These are phyloP conservation scores for Colletotrichum tanaceti DNA, from an alignment of 2,329 filamentous ascomycete species.

Conservation along the genomic window DNA sequence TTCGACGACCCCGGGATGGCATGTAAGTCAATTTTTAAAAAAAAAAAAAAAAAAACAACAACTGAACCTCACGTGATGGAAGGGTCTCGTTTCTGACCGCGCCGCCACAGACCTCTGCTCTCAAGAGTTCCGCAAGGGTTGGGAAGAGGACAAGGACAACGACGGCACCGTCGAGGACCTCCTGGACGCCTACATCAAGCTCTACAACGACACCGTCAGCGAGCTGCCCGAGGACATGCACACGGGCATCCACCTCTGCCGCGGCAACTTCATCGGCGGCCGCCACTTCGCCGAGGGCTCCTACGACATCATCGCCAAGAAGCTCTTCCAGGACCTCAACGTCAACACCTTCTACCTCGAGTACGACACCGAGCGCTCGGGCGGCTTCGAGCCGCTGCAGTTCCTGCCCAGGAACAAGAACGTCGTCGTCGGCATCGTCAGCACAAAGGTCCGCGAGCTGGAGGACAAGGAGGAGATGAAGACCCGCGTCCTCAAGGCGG, in stretches of 20 bases:
- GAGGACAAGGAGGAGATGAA: conserved; percentile 75
- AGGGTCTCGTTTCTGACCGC: conserved; percentile 6
- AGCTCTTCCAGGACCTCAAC: conserved; percentile 72
- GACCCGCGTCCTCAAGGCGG: conserved; percentile 68
- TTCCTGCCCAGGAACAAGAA: conserved; percentile 70
- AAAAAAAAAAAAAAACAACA: no score
- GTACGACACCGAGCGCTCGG: conserved; percentile 73
- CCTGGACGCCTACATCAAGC: conserved; percentile 78
- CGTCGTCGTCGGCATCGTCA: conserved; percentile 73
- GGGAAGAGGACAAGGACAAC: conserved; percentile 75
- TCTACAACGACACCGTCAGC: conserved; percentile 79
- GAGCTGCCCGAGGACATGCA: conserved; percentile 76
- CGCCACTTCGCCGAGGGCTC: conserved; percentile 75
- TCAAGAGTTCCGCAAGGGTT: conserved; percentile 76
- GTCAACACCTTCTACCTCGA: conserved; percentile 77
- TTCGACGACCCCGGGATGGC: conserved; percentile 76
- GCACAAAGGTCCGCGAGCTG: conserved; percentile 70
- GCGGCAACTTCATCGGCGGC: conserved; percentile 73
- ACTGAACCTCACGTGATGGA: neutral
- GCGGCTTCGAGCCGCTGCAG: conserved; percentile 74
- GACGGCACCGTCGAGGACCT: conserved; percentile 74
- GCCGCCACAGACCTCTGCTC: conserved; percentile 77
- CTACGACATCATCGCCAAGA: conserved; percentile 75
- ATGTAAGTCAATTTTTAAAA: conserved; percentile 68
- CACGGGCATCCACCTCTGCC: conserved; percentile 81